Percentiles rank a stretch among this genome's conserved stretches.
These are phyloP conservation scores for Moricandia arvensis DNA, from an alignment of 345 rosid species.

Conservation along the genomic window DNA sequence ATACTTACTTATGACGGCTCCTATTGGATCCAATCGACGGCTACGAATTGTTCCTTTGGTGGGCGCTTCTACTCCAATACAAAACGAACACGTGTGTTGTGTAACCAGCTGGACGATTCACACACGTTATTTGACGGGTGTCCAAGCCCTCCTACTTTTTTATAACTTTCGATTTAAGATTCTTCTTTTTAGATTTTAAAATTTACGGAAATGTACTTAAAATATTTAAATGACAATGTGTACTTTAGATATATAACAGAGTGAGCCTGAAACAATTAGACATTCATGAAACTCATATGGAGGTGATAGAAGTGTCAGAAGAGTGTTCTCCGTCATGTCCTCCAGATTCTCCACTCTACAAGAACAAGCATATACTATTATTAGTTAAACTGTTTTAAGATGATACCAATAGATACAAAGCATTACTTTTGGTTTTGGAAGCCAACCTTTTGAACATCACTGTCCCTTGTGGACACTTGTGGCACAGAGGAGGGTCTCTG, in stretches of 20 bases:
- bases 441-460: conserved; percentile 34
- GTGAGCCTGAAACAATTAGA: conserved; percentile 1
- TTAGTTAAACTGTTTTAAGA: neutral
- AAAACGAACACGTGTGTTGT: neutral
- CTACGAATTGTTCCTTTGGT: conserved; percentile 36
- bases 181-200: neutral
- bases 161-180: neutral
- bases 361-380: neutral
- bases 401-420: neutral
- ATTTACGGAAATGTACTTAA: neutral
- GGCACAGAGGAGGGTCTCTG: conserved; percentile 26
- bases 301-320: conserved; percentile 31
- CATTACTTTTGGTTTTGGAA: neutral
- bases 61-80: conserved; percentile 30
- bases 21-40: conserved; percentile 32
- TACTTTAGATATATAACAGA: neutral
- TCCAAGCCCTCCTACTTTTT: conserved; percentile 20
- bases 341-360: conserved; percentile 33
- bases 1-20: conserved; percentile 38
- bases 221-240: neutral
- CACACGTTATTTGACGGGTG: conserved; percentile 35
- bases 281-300: conserved; percentile 21
- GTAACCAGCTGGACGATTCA: conserved; percentile 27
- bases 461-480: conserved; percentile 30
- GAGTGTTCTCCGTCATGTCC: conserved; percentile 21